phyloP scores from a whole-genome alignment of 2,329 filamentous ascomycete genomes.

The Neofusicoccum sp. region DNA sequence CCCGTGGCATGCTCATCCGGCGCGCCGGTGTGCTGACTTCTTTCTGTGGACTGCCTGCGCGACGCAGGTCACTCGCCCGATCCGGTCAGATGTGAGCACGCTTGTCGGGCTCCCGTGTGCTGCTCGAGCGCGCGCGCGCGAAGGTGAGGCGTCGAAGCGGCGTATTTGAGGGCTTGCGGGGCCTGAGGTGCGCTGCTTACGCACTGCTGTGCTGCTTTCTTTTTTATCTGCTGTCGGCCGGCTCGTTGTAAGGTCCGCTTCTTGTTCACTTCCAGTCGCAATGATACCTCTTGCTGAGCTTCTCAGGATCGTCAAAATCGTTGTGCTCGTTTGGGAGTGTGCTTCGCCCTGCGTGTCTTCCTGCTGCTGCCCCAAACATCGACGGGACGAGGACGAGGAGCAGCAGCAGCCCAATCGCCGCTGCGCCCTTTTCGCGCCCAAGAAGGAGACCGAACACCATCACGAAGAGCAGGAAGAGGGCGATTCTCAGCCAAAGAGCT shows the following conservation, averaged over 20 bases:
- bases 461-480: neutral
- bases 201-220: neutral
- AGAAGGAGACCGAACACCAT: neutral
- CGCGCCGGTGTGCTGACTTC: conserved; percentile 5
- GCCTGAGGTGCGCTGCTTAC: too few relatives aligned
- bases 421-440: neutral
- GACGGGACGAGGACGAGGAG: neutral
- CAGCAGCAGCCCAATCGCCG: conserved; percentile 2
- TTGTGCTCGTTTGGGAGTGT: conserved; percentile 15
- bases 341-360: conserved; percentile 7
- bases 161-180: neutral
- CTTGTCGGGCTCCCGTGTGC: neutral
- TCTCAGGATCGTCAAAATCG: conserved; percentile 11
- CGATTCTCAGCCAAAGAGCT: neutral
- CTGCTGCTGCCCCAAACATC: conserved; percentile 6
- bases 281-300: conserved; percentile 13
- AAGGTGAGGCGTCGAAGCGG: neutral
- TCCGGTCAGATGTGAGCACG: conserved; percentile 9
- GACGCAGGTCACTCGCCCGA: neutral
- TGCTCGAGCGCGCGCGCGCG: neutral
- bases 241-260: conserved; percentile 7
- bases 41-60: neutral
- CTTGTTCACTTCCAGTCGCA: conserved; percentile 7
- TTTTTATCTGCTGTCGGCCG: neutral
- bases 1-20: conserved; percentile 8